phyloP scores from a whole-genome alignment of 2,329 filamentous ascomycete genomes.

The Zasmidium angulare region DNA sequence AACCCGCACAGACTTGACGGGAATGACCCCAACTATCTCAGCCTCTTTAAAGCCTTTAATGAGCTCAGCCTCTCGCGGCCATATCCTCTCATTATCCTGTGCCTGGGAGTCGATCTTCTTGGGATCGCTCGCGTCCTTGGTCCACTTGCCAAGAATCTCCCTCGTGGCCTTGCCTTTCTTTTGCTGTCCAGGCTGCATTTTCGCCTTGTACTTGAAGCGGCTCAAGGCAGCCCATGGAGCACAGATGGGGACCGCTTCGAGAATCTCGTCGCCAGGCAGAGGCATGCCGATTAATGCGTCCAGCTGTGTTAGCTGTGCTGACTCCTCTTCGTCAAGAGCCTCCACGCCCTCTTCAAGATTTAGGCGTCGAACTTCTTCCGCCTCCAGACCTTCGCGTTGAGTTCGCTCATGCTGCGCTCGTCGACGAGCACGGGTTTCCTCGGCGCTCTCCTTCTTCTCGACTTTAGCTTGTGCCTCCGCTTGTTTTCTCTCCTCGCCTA shows the following conservation, averaged over 20 bases:
- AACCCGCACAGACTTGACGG: conserved; percentile 76
- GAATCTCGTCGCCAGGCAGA: conserved; percentile 76
- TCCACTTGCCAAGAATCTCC: conserved; percentile 84
- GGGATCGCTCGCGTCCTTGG: conserved; percentile 58
- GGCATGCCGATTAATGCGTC: conserved; percentile 77
- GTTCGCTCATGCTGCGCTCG: conserved; percentile 76
- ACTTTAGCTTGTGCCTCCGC: conserved; percentile 59
- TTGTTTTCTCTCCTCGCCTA: conserved; percentile 65
- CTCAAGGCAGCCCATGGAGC: conserved; percentile 63
- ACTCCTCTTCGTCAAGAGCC: conserved; percentile 34
- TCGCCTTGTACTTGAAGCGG: conserved; percentile 88
- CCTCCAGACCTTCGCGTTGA: conserved; percentile 71
- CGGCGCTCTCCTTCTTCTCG: conserved; percentile 63
- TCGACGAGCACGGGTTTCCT: conserved; percentile 71
- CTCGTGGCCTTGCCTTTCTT: conserved; percentile 96
- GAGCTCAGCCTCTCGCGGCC: conserved; percentile 82
- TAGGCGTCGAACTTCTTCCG: conserved; percentile 66
- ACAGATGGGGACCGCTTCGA: conserved; percentile 63
- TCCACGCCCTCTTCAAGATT: conserved; percentile 59
- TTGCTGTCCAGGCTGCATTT: conserved; percentile 81
- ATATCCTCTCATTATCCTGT: conserved; percentile 68
- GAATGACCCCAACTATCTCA: conserved; percentile 77
- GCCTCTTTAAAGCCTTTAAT: conserved; percentile 77
- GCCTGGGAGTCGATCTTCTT: conserved; percentile 47
- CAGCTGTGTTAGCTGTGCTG: conserved; percentile 53